phyloP scores from a whole-genome alignment of 768 basidiomycete species.

The Nevesoporus exiguus region DNA sequence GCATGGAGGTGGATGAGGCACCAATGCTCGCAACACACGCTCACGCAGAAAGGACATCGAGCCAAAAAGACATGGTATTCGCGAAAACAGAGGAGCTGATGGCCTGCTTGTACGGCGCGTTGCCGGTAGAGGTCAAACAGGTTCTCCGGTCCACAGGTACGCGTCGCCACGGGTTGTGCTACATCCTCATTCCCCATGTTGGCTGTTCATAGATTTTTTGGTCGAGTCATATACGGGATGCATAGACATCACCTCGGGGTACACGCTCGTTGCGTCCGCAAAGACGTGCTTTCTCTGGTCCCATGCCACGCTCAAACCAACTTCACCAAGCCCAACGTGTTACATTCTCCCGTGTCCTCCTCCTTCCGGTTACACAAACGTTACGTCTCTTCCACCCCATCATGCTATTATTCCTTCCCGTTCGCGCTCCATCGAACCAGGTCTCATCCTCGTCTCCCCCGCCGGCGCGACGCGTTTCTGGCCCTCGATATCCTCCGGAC shows the following conservation, averaged over 20 bases:
- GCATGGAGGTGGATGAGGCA: constrained; percentile 68
- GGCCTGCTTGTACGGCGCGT: constrained; percentile 61
- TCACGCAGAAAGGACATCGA: constrained; percentile 35
- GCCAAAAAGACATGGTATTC: constrained; percentile 43
- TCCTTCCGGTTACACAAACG: constrained; percentile 39
- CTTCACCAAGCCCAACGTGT: constrained; percentile 57
- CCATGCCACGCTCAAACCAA: constrained; percentile 68
- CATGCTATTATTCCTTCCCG: constrained; percentile 64
- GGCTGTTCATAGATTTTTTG: constrained; percentile 59
- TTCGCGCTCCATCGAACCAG: constrained; percentile 58
- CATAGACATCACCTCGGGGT: constrained; percentile 69
- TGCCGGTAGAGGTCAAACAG: constrained; percentile 74
- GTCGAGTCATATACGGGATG: constrained; percentile 65
- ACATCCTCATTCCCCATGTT: not conserved
- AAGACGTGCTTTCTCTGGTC: constrained; percentile 85
- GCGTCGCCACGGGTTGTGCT: not conserved
- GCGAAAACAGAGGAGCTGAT: constrained; percentile 72
- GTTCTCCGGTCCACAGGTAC: constrained; percentile 64
- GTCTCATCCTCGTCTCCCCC: constrained; percentile 73
- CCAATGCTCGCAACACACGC: constrained; percentile 38
- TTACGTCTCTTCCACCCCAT: constrained; percentile 49
- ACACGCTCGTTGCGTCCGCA: constrained; percentile 66
- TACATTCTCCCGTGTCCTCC: constrained; percentile 77
- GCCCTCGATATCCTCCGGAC: constrained; percentile 81
- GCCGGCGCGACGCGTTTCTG: constrained; percentile 78